Evolutionary conservation across 805 yeast species (phyloP), one percentile per base, ranked within the genome.

Genomic region (Barnettozyma californica): DNA sequence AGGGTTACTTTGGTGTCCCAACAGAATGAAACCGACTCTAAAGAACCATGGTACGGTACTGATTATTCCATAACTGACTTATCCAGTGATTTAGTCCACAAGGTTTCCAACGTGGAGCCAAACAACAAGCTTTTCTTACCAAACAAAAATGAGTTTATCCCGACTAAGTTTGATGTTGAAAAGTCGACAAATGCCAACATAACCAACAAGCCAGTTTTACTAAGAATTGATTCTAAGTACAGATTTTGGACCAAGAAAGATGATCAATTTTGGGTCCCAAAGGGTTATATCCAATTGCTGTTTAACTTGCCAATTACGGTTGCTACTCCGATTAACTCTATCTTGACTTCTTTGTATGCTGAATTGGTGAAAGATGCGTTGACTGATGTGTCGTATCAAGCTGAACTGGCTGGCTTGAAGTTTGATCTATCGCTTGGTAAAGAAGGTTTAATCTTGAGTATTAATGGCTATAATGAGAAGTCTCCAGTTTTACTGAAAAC

Each of bases 41-140:
- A 61, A 19, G 99, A 92, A 63, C 74, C 80, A 59, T 92, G 97
- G 96, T 92, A 94, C 62, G 96, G 95, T 4, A 89, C 97, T 0
- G 85, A 86, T 56, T 87, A 89, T 62, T 67, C 76, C 2, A 63
- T 75, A 39, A 71, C 67, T 10, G 68, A 70, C 14, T 59, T 87
- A 20, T 69, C 79, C 2, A 40, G 53, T 0, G 68, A 67, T 1
- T 63, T 83, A 3, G 14, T 70, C 7, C 43, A 61, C 9, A 59
- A 54, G 36, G 60, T 81, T 42, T 52, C 62, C 40, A 53, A 53
- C 48, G 64, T 67, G 46, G 60, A 63, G 41, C 47, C 51, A 45
- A 62, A 64, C 53, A 44, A 66, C 0, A 63, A 66, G 19, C 67
- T 87, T 31, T 79, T 75, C 50, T 69, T 87, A 49, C 97, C 97